These are phyloP conservation scores for Vachellia collinsii DNA, from an alignment of 306 rosid species.

Conservation along the genomic window DNA sequence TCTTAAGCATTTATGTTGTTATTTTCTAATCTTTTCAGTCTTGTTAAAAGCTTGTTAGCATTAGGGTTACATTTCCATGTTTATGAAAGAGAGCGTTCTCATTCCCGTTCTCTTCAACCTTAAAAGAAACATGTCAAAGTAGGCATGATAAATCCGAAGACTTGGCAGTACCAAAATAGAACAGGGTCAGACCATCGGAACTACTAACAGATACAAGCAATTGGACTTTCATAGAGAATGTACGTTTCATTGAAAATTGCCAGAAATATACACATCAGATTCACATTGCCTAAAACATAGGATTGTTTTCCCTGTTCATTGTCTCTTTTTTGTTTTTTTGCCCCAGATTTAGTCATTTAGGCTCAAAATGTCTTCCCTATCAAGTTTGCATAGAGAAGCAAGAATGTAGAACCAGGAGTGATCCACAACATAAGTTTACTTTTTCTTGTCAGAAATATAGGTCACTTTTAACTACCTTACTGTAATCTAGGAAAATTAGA, in stretches of 20 bases:
- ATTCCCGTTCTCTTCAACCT: not conserved
- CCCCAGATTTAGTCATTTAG: not conserved
- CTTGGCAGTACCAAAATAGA: too few relatives aligned
- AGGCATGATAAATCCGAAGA: not conserved
- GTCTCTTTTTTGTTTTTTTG: not conserved
- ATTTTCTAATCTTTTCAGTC: too few relatives aligned
- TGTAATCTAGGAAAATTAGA: too few relatives aligned
- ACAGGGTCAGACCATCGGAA: not conserved
- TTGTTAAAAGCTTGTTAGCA: too few relatives aligned
- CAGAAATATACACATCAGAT: not conserved
- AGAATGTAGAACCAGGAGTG: not conserved
- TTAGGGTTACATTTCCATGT: too few relatives aligned
- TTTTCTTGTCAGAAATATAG: too few relatives aligned
- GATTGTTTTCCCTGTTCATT: not conserved
- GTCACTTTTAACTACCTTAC: not conserved
- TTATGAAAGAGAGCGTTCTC: not conserved
- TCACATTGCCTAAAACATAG: not conserved
- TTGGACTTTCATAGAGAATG: not conserved
- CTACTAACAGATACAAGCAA: not conserved
- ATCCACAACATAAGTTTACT: conserved; percentile 8
- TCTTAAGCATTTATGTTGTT: too few relatives aligned
- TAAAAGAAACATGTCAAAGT: conserved; percentile 5
- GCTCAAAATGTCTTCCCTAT: not conserved
- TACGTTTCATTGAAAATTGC: not conserved
- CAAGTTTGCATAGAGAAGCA: not conserved